phyloP scores from a whole-genome alignment of 495 filamentous ascomycete genomes.

The Lophiotrema nucula region DNA sequence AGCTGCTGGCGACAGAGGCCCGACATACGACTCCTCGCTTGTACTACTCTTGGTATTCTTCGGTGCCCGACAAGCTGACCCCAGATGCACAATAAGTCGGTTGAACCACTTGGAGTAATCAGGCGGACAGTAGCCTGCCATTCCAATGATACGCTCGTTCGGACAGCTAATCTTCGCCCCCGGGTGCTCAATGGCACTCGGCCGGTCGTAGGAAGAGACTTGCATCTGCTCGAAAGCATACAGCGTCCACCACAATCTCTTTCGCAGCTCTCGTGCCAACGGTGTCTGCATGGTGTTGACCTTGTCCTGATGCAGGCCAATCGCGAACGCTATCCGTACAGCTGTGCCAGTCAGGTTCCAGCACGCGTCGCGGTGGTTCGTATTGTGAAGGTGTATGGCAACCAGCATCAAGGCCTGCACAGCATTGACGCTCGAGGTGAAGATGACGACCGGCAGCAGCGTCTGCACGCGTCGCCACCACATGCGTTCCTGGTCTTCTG shows the following conservation, averaged over 20 bases:
- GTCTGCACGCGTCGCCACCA: slow-evolving; percentile 43
- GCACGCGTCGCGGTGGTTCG: slow-evolving; percentile 42
- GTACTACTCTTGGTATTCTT: slow-evolving; percentile 20
- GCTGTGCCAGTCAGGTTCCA: slow-evolving; percentile 50
- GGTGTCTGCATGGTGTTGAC: slow-evolving; percentile 42
- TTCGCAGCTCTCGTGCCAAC: slow-evolving; percentile 45
- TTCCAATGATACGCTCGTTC: slow-evolving; percentile 40
- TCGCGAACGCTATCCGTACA: slow-evolving; percentile 46
- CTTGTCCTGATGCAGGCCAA: slow-evolving; percentile 51
- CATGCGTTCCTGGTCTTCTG: slow-evolving; percentile 32
- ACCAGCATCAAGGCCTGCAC: slow-evolving; percentile 50
- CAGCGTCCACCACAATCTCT: slow-evolving; percentile 52
- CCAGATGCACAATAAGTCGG: slow-evolving; percentile 31
- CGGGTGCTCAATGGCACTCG: slow-evolving; percentile 47
- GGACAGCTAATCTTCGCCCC: slow-evolving; percentile 42
- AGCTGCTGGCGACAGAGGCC: slow-evolving; percentile 36
- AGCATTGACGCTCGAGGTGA: slow-evolving; percentile 45
- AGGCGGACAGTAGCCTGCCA: slow-evolving; percentile 37
- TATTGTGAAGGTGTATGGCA: slow-evolving; percentile 49
- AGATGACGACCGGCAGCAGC: slow-evolving; percentile 43
- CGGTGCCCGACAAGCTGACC: slow-evolving; percentile 32
- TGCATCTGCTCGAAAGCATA: slow-evolving; percentile 50
- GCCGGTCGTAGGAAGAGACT: slow-evolving; percentile 48
- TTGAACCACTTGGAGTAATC: slow-evolving; percentile 32
- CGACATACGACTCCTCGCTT: slow-evolving; percentile 32